Conservation (phyloP, 1,139 yeast genomes). For the Taphrina deformans region DNA sequence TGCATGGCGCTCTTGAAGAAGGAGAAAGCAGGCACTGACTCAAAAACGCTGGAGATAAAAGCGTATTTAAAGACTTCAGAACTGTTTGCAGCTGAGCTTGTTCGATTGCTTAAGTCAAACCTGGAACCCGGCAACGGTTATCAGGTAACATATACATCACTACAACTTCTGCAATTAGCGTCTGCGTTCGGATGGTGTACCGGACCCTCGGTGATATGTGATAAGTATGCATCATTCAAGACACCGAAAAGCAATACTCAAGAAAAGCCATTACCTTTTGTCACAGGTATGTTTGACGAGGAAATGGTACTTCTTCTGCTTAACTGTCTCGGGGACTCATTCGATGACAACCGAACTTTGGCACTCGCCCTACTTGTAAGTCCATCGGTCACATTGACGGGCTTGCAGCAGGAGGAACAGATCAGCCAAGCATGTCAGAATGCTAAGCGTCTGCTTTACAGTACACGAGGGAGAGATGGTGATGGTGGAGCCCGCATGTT, state of each 20-base stretch:
- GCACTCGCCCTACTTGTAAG: constrained; percentile 57
- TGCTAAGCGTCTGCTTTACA: constrained; percentile 39
- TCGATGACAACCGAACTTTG: constrained; percentile 67
- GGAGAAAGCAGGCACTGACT: not conserved
- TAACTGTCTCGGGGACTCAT: constrained; percentile 66
- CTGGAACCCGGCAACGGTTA: constrained; percentile 30
- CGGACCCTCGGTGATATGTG: constrained; percentile 11
- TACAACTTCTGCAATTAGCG: constrained; percentile 29
- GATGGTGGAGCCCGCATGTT: constrained; percentile 73
- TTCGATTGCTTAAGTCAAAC: constrained; percentile 15
- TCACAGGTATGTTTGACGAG: constrained; percentile 50
- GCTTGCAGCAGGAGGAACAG: constrained; percentile 36
- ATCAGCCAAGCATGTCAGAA: constrained; percentile 42
- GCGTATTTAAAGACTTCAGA: constrained; percentile 1
- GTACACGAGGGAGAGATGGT: constrained; percentile 50
- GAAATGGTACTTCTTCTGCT: constrained; percentile 53
- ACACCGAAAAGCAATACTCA: not conserved
- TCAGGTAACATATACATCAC: constrained; percentile 23
- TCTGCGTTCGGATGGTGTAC: constrained; percentile 25
- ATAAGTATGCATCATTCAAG: constrained; percentile 11
- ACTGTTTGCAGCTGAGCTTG: constrained; percentile 28
- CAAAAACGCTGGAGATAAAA: not conserved
- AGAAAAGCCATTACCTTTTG: constrained; percentile 50
- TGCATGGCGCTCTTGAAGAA: constrained; percentile 2
- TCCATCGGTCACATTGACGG: constrained; percentile 45